Evolutionary conservation across 768 basidiomycete species (phyloP).

Genomic region (Dacryopinax spathularia): DNA sequence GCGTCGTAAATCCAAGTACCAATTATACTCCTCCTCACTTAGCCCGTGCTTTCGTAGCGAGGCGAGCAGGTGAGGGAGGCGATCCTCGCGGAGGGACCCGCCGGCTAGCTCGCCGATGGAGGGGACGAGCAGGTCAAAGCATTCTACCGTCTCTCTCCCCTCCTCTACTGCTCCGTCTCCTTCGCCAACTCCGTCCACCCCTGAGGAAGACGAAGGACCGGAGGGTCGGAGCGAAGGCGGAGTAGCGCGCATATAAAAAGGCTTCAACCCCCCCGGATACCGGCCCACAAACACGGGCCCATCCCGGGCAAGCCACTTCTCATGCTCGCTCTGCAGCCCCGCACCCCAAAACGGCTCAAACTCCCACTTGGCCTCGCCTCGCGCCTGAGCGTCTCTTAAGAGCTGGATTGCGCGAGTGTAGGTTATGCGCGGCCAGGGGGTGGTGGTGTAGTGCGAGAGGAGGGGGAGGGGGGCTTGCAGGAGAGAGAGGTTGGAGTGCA

Average conservation of each 20-base stretch:
- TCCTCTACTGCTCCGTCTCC: conserved; percentile 28
- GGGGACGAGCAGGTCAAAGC: conserved; percentile 89
- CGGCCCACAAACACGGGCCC: conserved; percentile 86
- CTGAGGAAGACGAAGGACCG: neutral
- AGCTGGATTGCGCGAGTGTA: conserved; percentile 63
- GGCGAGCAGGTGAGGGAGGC: conserved; percentile 15
- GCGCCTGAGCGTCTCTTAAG: conserved; percentile 27
- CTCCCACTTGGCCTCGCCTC: conserved; percentile 32
- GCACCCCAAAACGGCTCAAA: conserved; percentile 53
- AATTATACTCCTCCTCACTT: conserved; percentile 28
- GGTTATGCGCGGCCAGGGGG: conserved; percentile 55
- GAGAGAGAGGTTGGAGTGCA: neutral
- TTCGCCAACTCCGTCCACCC: neutral
- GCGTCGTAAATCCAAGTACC: conserved; percentile 67
- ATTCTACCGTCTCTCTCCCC: conserved; percentile 52
- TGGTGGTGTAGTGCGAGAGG: conserved; percentile 7
- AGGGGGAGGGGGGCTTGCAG: neutral
- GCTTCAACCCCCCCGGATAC: conserved; percentile 71
- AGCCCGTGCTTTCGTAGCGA: conserved; percentile 37
- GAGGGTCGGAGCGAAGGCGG: conserved; percentile 6
- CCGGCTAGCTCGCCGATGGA: conserved; percentile 79
- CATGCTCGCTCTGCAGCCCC: conserved; percentile 76
- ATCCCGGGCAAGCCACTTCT: conserved; percentile 66
- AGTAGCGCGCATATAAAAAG: conserved; percentile 93
- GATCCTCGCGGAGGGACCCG: conserved; percentile 58